Evolutionary conservation across 805 yeast genomes (phyloP), one percentile per base, ranked within the genome.

Genomic region (Yamadazyma akitaensis): DNA sequence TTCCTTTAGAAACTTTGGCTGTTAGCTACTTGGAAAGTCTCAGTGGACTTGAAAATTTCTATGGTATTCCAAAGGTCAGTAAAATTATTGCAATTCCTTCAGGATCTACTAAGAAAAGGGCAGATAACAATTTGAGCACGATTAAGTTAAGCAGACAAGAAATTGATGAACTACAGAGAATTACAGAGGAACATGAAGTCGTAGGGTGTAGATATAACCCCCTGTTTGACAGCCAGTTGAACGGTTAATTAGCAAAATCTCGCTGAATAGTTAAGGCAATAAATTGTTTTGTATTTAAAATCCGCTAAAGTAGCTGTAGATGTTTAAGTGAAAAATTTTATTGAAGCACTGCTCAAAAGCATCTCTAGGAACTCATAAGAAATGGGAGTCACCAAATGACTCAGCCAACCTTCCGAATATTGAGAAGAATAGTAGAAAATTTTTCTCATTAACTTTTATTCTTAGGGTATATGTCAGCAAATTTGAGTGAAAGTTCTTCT

Each of bases 1-100:
- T 84, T 3, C 60, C 82, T 7, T 80, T 91, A 8, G 96, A 89
- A 63, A 54, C 63, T 2, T 60, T 70, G 43, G 65, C 75, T 1
- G 54, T 70, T 35, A 65, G 73, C 8, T 71, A 74, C 72, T 57
- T 70, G 28, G 40, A 86, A 35, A 82, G 90, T 3, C 63, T 90
- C 18, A 82, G 88, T 2, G 88, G 88, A 81, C 65, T 81, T 47
- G 66, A 75, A 45, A 73, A 77, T 43, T 71, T 61, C 55, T 62
- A 69, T 7, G 79, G 77, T 2, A 53, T 68, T 33, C 45, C 54
- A 19, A 67, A 69, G 43, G 73, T 69, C 44, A 78, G 90, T 21
- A 70, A 67, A 48, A 73, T 88, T 37, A 59, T 90, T 39, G 95
- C 96, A 30, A 85, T 90, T 61, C 96, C 97, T 17, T 84, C 91